Conservation (phyloP, 106 monocot species). For the Posidonia australis region DNA sequence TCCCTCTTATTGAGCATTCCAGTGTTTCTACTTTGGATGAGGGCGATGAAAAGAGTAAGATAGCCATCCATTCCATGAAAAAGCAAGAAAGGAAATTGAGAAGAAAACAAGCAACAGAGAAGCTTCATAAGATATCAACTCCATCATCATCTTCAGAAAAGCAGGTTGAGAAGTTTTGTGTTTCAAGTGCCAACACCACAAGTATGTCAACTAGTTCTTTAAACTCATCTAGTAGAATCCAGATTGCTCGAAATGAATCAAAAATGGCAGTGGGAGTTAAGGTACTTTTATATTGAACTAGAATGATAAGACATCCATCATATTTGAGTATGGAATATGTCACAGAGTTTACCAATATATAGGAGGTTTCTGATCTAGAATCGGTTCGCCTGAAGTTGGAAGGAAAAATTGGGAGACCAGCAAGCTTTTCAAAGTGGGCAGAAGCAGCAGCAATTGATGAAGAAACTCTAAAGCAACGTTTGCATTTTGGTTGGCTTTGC, state of each 20-base stretch:
- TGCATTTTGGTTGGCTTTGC: slow-evolving; percentile 58
- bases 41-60: neutral
- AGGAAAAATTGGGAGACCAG: slow-evolving; percentile 27
- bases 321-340: neutral
- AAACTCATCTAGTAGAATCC: slow-evolving; percentile 24
- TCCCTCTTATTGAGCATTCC: slow-evolving; percentile 11
- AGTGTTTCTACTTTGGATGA: neutral
- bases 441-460: slow-evolving; percentile 51
- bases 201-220: neutral
- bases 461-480: slow-evolving; percentile 28
- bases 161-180: slow-evolving; percentile 1
- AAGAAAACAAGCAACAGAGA: slow-evolving; percentile 34
- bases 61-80: slow-evolving; percentile 31
- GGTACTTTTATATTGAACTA: slow-evolving; percentile 30
- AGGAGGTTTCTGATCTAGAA: slow-evolving; percentile 51
- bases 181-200: neutral
- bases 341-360: neutral
- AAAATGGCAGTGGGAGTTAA: slow-evolving; percentile 61
- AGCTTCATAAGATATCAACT: slow-evolving; percentile 1
- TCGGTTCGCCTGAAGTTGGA: slow-evolving; percentile 30
- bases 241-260: slow-evolving; percentile 43
- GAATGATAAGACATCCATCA: too few relatives aligned
- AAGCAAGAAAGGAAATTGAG: slow-evolving; percentile 47
- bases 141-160: slow-evolving; percentile 1
- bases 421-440: slow-evolving; percentile 55